Evolutionary conservation across 805 yeast species (phyloP), one percentile per base, ranked within the genome.

Genomic region (Monosporozyma yasuniensis): DNA sequence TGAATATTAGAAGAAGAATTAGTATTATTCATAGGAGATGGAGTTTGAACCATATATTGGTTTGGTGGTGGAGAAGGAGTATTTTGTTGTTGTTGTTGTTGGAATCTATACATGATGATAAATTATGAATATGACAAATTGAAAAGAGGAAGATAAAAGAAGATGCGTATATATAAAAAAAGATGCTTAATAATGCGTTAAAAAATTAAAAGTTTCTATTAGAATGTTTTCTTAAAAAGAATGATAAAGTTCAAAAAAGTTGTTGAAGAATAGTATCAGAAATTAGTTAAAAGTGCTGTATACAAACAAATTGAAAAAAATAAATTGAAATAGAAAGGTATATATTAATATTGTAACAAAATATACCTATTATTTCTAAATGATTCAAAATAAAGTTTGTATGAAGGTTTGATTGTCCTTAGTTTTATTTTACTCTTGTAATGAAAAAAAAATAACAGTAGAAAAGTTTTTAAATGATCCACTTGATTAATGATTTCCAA

Each of bases 41-140:
- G 39, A 16, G 39, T 16, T 18, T 35, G 39, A 19, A 35, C 39
- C 39, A 35, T 35, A 35, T 18, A 35, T 39, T 39, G 42, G 27
- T 39, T 39, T 21, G 25, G 25, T 10, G 18, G 8, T 39, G 25
- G 42, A 12, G 27, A 21, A n/a, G 11, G 42, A 39, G 8, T 39
- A 21, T 39, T n/a, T 25, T 42, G 45, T 46, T 45, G 47, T 22
- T 45, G 42, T 45, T 45, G 39, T 35, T 46, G 42, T 46, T 46
- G 41, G 30, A 37, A 38, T 18, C 45, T 30, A 32, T 42, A 42
- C 45, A 42, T 42, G 45, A 42, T 42, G 18, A 37, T 18, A 39
- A 22, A 39, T 14, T 42, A 23, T 41, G 28, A 41, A 41, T 35
- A 35, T 35, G 39, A 18, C 39, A 35, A 35, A 32, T 12, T 32